Evolutionary conservation across 2,329 filamentous ascomycete species (phyloP), one percentile per base, ranked within the genome.

Genomic region (Aureobasidium sp.): DNA sequence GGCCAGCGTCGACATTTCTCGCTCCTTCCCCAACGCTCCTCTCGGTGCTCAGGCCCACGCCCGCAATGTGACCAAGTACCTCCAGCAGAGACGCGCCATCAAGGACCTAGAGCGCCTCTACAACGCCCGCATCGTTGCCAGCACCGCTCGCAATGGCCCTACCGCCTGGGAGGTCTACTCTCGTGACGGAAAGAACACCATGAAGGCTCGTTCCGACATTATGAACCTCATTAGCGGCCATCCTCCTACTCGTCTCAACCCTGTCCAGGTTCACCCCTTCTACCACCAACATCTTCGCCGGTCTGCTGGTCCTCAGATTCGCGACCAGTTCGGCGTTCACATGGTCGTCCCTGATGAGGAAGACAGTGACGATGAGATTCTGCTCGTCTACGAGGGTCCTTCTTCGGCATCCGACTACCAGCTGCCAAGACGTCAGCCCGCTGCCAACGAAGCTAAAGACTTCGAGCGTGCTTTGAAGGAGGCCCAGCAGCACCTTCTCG

Each of bases 141-240:
- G 89, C 0, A 79, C 79, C 58, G 79, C 80, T 3, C 76, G 79
- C 45, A 82, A 88, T 39, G 84, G 84, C 30, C 82, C 82, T 10
- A 80, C 86, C 39, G 84, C 84, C 0, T 95, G 90, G 89, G 85
- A 95, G 67, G 79, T 97, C 52, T 95, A 90, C 70, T 88, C 88
- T 6, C 80, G 86, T 32, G 87, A 95, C 62, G 84, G 85, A 59
- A 94, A 93, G 75, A 94, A 90, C 65, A 79, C 80, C 24, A 81
- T 88, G 65, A 83, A 84, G 61, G 86, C 86, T 6, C 84, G 86
- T 63, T 80, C 80, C 6, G 86, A 90, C 62, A 84, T 93, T 63
- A 84, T 81, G 65, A 81, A 80, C 61, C 79, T 93, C 55, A 80
- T 91, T 60, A 80, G 80, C 56, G 80, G 81, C 44, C 85, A 90